Evolutionary conservation across 2,329 filamentous ascomycete species (phyloP).

Genomic region (Oidium heveae): DNA sequence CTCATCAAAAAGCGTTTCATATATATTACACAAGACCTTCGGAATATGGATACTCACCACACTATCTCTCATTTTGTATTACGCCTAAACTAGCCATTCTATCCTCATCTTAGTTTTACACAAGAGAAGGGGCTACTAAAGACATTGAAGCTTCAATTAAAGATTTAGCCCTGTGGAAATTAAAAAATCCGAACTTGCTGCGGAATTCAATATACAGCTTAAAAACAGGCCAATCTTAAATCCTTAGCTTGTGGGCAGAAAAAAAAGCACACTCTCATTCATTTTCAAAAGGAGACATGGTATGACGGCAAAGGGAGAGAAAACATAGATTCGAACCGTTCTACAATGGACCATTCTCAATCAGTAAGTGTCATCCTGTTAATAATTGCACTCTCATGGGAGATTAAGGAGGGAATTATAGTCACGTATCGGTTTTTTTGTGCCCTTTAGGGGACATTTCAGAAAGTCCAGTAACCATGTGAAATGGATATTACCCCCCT

Average conservation of each 20-base stretch:
- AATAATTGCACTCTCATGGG: background rate
- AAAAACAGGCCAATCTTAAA: background rate
- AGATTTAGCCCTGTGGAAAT: background rate
- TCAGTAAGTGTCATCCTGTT: background rate
- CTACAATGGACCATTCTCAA: background rate
- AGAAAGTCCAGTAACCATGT: no score
- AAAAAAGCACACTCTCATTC: background rate
- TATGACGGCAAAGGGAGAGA: background rate
- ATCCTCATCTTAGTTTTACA: background rate
- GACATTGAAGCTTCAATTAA: background rate
- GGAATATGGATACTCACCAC: background rate
- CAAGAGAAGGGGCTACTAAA: background rate
- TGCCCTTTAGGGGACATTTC: no score
- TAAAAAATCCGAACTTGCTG: background rate
- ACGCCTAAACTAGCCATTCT: background rate
- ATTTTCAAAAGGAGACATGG: background rate
- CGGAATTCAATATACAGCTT: background rate
- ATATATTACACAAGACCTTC: background rate
- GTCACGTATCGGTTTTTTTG: no score
- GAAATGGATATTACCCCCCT: no score
- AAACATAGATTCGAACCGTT: no score
- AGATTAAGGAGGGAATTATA: no score
- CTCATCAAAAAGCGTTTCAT: background rate
- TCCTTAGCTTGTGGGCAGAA: background rate
- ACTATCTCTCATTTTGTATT: background rate